Evolutionary conservation across 805 yeast species (phyloP).

Genomic region (Ogataea degrootiae): DNA sequence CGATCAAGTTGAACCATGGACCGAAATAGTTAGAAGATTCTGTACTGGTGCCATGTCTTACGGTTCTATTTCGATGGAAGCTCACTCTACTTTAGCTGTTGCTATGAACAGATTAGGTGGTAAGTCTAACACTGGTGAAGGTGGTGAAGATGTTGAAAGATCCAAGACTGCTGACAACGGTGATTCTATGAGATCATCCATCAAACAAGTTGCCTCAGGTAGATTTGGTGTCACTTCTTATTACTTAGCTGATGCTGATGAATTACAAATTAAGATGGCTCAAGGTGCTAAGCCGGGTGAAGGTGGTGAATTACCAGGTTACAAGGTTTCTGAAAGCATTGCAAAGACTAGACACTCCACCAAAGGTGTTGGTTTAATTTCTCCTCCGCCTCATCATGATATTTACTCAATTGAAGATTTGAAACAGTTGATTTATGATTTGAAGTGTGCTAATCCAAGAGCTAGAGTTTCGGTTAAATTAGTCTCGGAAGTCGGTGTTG

Average conservation of each 20-base stretch:
- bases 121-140: slow-evolving; percentile 97
- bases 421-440: slow-evolving; percentile 92
- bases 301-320: slow-evolving; percentile 98
- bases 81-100: slow-evolving; percentile 94
- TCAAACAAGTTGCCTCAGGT: slow-evolving; percentile 96
- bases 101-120: slow-evolving; percentile 99
- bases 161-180: slow-evolving; percentile 77
- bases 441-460: slow-evolving; percentile 95
- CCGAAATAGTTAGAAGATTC: slow-evolving; percentile 94
- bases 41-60: slow-evolving; percentile 99
- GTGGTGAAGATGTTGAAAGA: slow-evolving; percentile 97
- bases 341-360: slow-evolving; percentile 97
- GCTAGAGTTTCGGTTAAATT: slow-evolving; percentile 95
- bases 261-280: slow-evolving; percentile 96
- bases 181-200: slow-evolving; percentile 98
- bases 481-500: slow-evolving; percentile 98
- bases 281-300: slow-evolving; percentile 99
- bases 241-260: slow-evolving; percentile 94
- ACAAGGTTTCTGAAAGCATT: slow-evolving; percentile 81
- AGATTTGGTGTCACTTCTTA: slow-evolving; percentile 96
- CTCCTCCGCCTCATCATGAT: slow-evolving; percentile 99
- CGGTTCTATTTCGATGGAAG: slow-evolving; percentile 98
- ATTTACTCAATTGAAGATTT: slow-evolving; percentile 97
- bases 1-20: slow-evolving; percentile 99
- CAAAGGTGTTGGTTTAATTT: slow-evolving; percentile 92